Base-by-base conservation (phyloP, 208 protist species). In the Leishmania tarentolae region DNA sequence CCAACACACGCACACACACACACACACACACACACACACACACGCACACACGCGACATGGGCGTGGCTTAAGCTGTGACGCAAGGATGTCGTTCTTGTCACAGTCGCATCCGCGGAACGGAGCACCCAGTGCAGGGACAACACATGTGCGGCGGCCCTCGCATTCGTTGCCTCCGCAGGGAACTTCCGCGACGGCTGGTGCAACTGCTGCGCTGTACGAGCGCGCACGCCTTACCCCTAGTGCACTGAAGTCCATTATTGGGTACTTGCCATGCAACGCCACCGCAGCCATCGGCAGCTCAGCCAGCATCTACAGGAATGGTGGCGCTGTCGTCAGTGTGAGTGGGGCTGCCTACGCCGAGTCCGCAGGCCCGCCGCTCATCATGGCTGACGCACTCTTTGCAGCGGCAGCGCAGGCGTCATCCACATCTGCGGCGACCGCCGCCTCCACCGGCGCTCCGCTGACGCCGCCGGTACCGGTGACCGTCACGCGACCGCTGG, bases 401-500 rank as follows among this genome's bases (percentile, higher is more conserved):
- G 44, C 57, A 21, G 61, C 59, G 15, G 75, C 75, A n/a, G 31
- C n/a, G 44, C 75, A 79, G 75, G 42, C 75, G 8, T 61, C 75
- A 21, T 79, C 75, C 5, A 56, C 61, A 50, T 46, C 50, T 59
- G 50, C 46, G 35, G 35, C 68, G 68, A 72, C 28, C 35, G 17
- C 24, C 8, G 9, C 66, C 28, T 19, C 59, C 21, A 5, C 63
- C n/a, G 47, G 35, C 21, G 24, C 70, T 24, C 76, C 70, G 13
- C 61, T 52, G 44, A 35, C 75, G 42, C 42, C 78, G 21, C n/a
- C 78, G 28, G n/a, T 31, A n/a, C 75, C 63, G 15, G 53, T 46
- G 35, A 44, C n/a, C 35, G 52, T 85, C 6, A 87, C 87, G 21
- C 56, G 83, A 2, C 90, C 88, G 5, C 81, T 93, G 19, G 87